Conservation (phyloP, 2,329 filamentous ascomycete species). For the Bipolaris bicolor region DNA sequence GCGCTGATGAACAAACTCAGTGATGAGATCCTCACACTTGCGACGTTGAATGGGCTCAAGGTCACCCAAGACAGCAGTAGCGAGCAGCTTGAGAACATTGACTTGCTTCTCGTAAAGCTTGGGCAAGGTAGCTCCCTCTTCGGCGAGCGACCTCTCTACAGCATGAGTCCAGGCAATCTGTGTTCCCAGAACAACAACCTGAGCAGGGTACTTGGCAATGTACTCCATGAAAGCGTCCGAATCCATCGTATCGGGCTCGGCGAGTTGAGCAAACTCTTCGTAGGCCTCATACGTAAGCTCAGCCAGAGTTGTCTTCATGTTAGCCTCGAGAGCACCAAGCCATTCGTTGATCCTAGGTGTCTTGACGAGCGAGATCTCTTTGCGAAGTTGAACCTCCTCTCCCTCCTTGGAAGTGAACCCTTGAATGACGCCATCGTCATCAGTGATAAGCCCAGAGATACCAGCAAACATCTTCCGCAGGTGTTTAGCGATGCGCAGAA, state of each 20-base stretch:
- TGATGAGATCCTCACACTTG: constrained; percentile 98
- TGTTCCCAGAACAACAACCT: constrained; percentile 92
- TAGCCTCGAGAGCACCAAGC: constrained; percentile 89
- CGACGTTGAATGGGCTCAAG: constrained; percentile 85
- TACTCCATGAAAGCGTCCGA: constrained; percentile 75
- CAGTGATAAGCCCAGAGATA: constrained; percentile 85
- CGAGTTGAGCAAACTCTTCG: constrained; percentile 79
- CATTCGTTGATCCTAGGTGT: constrained; percentile 98
- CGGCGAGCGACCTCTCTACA: constrained; percentile 77
- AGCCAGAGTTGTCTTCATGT: constrained; percentile 92
- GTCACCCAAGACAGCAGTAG: constrained; percentile 87
- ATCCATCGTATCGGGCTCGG: constrained; percentile 74
- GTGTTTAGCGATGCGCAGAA: constrained; percentile 93
- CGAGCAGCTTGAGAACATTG: constrained; percentile 82
- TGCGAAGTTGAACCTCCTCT: constrained; percentile 85
- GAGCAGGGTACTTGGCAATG: constrained; percentile 83
- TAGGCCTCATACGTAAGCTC: constrained; percentile 88
- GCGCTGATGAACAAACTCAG: constrained; percentile 96
- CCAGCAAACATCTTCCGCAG: constrained; percentile 99
- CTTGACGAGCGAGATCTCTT: constrained; percentile 88
- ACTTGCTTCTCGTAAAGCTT: constrained; percentile 81
- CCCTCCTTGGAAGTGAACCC: constrained; percentile 96
- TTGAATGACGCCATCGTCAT: constrained; percentile 86
- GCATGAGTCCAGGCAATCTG: constrained; percentile 93
- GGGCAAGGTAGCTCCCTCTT: constrained; percentile 72